Evolutionary conservation across 441 rosid genomes (phyloP).

Genomic region (Kokia cookei): DNA sequence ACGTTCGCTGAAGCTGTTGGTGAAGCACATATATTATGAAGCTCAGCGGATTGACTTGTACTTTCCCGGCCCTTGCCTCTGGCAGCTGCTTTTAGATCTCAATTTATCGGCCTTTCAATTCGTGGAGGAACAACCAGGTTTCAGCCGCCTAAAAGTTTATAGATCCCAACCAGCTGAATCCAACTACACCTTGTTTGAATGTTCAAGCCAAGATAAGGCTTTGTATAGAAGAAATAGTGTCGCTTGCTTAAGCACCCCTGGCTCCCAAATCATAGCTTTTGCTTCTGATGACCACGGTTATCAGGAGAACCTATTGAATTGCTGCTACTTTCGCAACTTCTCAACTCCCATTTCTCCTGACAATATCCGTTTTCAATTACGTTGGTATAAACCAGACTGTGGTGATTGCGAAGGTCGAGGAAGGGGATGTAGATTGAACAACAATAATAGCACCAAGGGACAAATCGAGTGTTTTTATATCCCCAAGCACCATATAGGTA

Average conservation of each 20-base stretch:
- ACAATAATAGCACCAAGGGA: neutral
- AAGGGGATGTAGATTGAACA: constrained; percentile 2
- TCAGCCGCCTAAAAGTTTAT: neutral
- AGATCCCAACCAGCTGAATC: neutral
- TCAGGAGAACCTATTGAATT: neutral
- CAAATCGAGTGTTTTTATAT: constrained; percentile 10
- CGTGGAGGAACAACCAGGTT: neutral
- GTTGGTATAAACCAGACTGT: constrained; percentile 15
- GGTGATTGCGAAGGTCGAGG: constrained; percentile 7
- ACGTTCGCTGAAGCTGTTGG: neutral
- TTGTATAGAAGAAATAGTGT: rapidly evolving
- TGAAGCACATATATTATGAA: neutral
- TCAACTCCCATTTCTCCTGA: neutral
- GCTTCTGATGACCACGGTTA: rapidly evolving
- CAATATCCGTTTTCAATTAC: neutral
- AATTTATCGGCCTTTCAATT: neutral
- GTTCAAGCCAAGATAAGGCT: neutral
- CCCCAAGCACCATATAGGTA: neutral
- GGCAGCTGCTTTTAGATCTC: neutral
- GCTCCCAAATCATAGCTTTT: neutral
- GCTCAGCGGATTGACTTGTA: neutral
- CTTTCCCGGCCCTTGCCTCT: neutral
- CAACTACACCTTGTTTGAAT: neutral
- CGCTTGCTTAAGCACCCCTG: neutral
- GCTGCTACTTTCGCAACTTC: neutral